These are phyloP conservation scores for Calonectria pseudoturangicola DNA, from an alignment of 2,329 filamentous ascomycete species.

Conservation along the genomic window DNA sequence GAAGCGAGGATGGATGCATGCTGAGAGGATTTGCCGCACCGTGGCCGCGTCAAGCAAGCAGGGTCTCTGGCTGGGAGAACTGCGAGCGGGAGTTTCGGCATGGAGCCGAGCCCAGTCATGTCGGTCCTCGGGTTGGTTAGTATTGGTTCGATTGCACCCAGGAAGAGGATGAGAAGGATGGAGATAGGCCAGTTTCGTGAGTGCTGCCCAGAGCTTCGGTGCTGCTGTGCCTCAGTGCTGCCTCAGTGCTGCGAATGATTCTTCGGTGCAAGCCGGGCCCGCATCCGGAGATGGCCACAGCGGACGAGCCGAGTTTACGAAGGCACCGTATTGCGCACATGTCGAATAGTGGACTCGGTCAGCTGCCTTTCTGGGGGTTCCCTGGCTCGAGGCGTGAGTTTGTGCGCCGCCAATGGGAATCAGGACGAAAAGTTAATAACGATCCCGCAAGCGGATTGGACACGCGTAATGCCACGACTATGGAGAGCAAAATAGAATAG, in stretches of 20 bases:
- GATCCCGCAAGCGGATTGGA: slow-evolving; percentile 21
- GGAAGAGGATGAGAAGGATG: slow-evolving; percentile 29
- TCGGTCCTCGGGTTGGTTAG: slow-evolving; percentile 30
- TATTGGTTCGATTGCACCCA: slow-evolving; percentile 37
- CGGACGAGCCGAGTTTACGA: slow-evolving; percentile 15
- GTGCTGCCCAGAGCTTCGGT: slow-evolving; percentile 27
- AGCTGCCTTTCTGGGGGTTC: slow-evolving; percentile 16
- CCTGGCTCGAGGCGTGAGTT: slow-evolving; percentile 18
- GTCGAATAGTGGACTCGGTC: slow-evolving; percentile 10
- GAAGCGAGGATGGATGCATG: slow-evolving; percentile 31
- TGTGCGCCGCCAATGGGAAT: slow-evolving; percentile 25
- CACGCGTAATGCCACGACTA: not conserved
- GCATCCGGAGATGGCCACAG: slow-evolving; percentile 15
- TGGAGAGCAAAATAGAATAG: slow-evolving; percentile 12
- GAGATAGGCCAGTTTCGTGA: slow-evolving; percentile 31
- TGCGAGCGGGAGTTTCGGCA: slow-evolving; percentile 38
- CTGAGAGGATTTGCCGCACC: slow-evolving; percentile 43
- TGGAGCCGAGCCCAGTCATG: slow-evolving; percentile 34
- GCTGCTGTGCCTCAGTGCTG: slow-evolving; percentile 31
- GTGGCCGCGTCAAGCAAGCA: slow-evolving; percentile 42
- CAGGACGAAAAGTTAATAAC: slow-evolving; percentile 18
- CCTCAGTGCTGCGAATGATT: slow-evolving; percentile 22
- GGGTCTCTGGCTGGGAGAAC: slow-evolving; percentile 20
- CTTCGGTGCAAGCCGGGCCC: slow-evolving; percentile 22
- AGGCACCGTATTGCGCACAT: slow-evolving; percentile 15